Percentiles rank a stretch among this genome's conserved stretches.
Evolutionary conservation across 2,329 filamentous ascomycete species (phyloP).

Genomic region (Orbilia ellipsospora): DNA sequence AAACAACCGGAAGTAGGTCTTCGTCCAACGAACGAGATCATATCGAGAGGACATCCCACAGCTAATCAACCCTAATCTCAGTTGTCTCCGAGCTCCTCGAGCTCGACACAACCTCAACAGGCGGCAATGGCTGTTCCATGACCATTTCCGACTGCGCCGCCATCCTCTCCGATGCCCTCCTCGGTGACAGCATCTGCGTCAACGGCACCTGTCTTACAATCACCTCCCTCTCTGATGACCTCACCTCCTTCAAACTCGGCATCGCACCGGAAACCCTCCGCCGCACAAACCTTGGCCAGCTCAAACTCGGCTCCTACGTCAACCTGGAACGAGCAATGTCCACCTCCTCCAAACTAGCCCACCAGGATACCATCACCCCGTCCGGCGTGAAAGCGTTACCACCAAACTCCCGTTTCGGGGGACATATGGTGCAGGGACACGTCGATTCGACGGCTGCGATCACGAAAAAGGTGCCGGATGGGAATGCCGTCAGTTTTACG

Average conservation of each 20-base stretch:
- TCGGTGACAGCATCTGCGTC: slow-evolving; percentile 93
- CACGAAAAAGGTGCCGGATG: slow-evolving; percentile 77
- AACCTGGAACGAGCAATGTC: slow-evolving; percentile 96
- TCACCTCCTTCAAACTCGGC: slow-evolving; percentile 81
- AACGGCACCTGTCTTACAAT: slow-evolving; percentile 96
- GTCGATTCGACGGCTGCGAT: slow-evolving; percentile 90
- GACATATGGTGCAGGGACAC: slow-evolving; percentile 84
- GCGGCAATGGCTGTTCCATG: slow-evolving; percentile 84
- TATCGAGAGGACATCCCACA: not conserved
- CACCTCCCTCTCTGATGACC: slow-evolving; percentile 70
- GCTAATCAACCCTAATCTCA: slow-evolving; percentile 62
- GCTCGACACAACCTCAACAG: slow-evolving; percentile 77
- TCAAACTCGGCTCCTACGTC: slow-evolving; percentile 73
- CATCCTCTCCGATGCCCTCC: slow-evolving; percentile 84
- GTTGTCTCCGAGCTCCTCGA: slow-evolving; percentile 84
- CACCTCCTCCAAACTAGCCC: slow-evolving; percentile 64
- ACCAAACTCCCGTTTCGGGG: slow-evolving; percentile 87
- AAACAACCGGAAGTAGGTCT: slow-evolving; percentile 45
- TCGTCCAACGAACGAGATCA: not conserved
- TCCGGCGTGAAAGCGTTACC: slow-evolving; percentile 42
- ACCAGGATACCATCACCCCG: slow-evolving; percentile 14
- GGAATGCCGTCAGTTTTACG: slow-evolving; percentile 88
- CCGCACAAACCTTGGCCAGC: slow-evolving; percentile 88
- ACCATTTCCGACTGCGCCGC: slow-evolving; percentile 80
- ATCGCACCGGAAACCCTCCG: slow-evolving; percentile 95